These are phyloP conservation scores for Sabuloglossum arenarium DNA, from an alignment of 495 filamentous ascomycete genomes.

Conservation along the genomic window DNA sequence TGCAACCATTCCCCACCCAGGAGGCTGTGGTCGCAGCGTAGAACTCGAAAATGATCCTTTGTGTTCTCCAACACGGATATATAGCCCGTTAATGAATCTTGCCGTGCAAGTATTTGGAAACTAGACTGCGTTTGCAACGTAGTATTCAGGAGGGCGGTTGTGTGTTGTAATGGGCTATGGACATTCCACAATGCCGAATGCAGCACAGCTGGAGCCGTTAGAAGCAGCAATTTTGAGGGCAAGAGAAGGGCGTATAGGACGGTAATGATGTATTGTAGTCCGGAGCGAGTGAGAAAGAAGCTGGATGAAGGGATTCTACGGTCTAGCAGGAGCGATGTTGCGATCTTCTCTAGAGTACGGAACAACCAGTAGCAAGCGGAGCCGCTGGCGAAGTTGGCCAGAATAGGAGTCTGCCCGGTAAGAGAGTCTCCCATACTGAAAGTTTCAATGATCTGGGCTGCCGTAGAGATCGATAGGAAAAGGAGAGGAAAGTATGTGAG, in stretches of 20 bases:
- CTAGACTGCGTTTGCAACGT: slow-evolving; percentile 28
- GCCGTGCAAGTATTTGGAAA: slow-evolving; percentile 50
- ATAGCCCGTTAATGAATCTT: slow-evolving; percentile 77
- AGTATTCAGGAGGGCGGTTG: slow-evolving; percentile 36
- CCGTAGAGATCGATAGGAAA: slow-evolving; percentile 3
- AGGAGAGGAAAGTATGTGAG: slow-evolving; percentile 54
- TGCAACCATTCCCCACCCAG: slow-evolving; percentile 85
- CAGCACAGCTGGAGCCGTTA: slow-evolving; percentile 44
- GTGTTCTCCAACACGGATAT: slow-evolving; percentile 67
- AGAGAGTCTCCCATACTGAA: slow-evolving; percentile 38
- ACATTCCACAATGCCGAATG: slow-evolving; percentile 51
- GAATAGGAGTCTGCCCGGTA: slow-evolving; percentile 37
- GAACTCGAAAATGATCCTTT: slow-evolving; percentile 48
- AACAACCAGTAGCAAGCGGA: slow-evolving; percentile 35
- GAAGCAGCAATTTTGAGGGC: slow-evolving; percentile 42
- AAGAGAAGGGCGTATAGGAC: slow-evolving; percentile 39
- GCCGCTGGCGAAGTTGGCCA: slow-evolving; percentile 23
- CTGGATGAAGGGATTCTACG: slow-evolving; percentile 16
- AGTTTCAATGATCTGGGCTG: slow-evolving; percentile 24
- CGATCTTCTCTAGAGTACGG: slow-evolving; percentile 30
- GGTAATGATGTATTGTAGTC: slow-evolving; percentile 45
- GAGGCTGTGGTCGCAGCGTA: slow-evolving; percentile 86
- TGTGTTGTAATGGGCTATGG: slow-evolving; percentile 35
- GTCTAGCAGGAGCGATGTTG: slow-evolving; percentile 6
- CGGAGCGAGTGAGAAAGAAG: slow-evolving; percentile 40